Percentiles rank a stretch among this genome's conserved stretches.
phyloP scores from a whole-genome alignment of 2,329 filamentous ascomycete genomes.

The Bipolaris oryzae region DNA sequence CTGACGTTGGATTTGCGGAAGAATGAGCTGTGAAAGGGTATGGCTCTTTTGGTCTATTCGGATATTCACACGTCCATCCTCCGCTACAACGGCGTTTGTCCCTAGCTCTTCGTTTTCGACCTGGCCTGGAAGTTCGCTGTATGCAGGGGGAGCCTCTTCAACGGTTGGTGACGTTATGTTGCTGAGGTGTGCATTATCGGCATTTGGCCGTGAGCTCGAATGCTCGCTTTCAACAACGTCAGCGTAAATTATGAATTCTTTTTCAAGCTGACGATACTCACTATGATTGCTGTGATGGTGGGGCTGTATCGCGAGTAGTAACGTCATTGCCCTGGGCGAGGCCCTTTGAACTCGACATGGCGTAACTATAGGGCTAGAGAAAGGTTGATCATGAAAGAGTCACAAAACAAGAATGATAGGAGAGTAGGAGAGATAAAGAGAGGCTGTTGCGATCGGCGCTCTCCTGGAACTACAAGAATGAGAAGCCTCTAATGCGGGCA shows the following conservation, averaged over 20 bases:
- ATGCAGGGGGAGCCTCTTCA: slow-evolving; percentile 46
- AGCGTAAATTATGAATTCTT: slow-evolving; percentile 6
- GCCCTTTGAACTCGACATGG: slow-evolving; percentile 31
- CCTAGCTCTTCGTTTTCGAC: slow-evolving; percentile 49
- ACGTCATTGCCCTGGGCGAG: slow-evolving; percentile 22
- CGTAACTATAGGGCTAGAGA: slow-evolving; percentile 1
- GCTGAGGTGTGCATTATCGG: slow-evolving; percentile 22
- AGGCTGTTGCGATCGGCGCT: background rate
- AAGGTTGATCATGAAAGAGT: slow-evolving; percentile 6
- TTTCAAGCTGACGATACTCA: slow-evolving; percentile 10
- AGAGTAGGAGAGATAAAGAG: background rate
- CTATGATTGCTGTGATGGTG: slow-evolving; percentile 22
- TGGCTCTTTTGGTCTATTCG: slow-evolving; percentile 48
- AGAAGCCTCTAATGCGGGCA: slow-evolving; percentile 11
- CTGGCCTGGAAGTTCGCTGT: slow-evolving; percentile 50
- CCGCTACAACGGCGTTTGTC: slow-evolving; percentile 53
- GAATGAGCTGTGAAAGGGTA: slow-evolving; percentile 45
- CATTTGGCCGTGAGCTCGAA: slow-evolving; percentile 21
- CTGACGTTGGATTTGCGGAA: slow-evolving; percentile 48
- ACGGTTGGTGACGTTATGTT: slow-evolving; percentile 19
- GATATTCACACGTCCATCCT: slow-evolving; percentile 51
- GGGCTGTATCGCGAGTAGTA: slow-evolving; percentile 24
- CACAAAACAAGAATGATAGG: background rate
- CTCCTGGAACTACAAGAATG: background rate
- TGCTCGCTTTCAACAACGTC: slow-evolving; percentile 18